Percentiles rank a stretch among this genome's conserved stretches.
Evolutionary conservation across 495 filamentous ascomycete genomes (phyloP).

Genomic region (Penicillium bovifimosum): DNA sequence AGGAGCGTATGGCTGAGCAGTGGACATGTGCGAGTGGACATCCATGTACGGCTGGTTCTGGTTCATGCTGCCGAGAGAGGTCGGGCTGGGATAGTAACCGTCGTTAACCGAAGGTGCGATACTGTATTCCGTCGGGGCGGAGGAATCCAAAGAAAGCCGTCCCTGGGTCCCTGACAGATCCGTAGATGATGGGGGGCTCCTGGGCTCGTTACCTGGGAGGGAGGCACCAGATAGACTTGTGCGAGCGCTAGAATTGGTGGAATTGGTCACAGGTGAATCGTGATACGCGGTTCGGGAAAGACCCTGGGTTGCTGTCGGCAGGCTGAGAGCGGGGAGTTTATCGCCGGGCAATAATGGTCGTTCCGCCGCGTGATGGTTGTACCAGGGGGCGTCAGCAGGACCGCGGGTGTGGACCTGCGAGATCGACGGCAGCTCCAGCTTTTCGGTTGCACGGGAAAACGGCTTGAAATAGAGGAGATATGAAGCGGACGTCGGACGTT

Average conservation of each 20-base stretch:
- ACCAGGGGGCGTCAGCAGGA: conserved; percentile 71
- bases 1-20: conserved; percentile 70
- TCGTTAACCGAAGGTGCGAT: conserved; percentile 30
- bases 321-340: conserved; percentile 69
- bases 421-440: conserved; percentile 96
- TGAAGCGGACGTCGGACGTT: conserved; percentile 24
- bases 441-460: conserved; percentile 65
- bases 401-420: conserved; percentile 88
- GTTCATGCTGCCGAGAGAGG: conserved; percentile 72
- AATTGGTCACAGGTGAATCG: conserved; percentile 22
- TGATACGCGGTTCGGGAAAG: conserved; percentile 50
- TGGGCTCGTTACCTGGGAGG: conserved; percentile 26
- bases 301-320: conserved; percentile 57
- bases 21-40: conserved; percentile 77
- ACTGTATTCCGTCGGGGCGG: conserved; percentile 26
- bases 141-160: conserved; percentile 36
- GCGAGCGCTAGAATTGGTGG: conserved; percentile 31
- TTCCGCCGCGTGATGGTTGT: conserved; percentile 65
- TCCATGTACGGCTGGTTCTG: conserved; percentile 78
- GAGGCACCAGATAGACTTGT: conserved; percentile 37
- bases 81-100: conserved; percentile 35
- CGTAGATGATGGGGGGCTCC: conserved; percentile 32
- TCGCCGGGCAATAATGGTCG: conserved; percentile 66
- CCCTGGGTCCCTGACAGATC: conserved; percentile 34
- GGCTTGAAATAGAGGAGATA: conserved; percentile 31